These are phyloP conservation scores for Solanum piurae DNA, from an alignment of 257 asterid genomes.

Conservation along the genomic window DNA sequence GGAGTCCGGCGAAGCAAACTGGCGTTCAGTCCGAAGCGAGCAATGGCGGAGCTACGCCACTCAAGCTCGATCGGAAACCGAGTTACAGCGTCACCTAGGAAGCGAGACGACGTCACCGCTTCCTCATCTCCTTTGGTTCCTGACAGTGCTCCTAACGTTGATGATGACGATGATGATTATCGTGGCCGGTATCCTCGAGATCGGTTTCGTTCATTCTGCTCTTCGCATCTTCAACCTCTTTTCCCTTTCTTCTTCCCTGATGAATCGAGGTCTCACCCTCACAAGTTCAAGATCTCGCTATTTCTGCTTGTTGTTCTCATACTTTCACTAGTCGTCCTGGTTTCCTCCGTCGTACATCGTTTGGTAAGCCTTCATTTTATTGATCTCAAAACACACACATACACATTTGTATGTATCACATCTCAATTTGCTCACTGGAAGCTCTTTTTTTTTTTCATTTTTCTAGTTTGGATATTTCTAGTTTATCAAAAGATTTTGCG, in stretches of 20 bases:
- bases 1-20: conserved; percentile 26
- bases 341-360: conserved; percentile 50
- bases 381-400: not conserved
- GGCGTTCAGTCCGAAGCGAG: conserved; percentile 98
- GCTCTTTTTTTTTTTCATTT: not conserved
- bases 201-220: conserved; percentile 50
- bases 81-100: conserved; percentile 52
- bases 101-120: conserved; percentile 17
- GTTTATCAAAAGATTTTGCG: not conserved
- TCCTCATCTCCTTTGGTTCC: conserved; percentile 26
- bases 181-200: conserved; percentile 69
- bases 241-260: conserved; percentile 46
- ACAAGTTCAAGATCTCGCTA: conserved; percentile 54
- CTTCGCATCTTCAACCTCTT: conserved; percentile 22
- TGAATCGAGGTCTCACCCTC: conserved; percentile 48
- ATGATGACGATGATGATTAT: conserved; percentile 37
- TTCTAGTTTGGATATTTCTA: not conserved
- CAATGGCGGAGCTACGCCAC: conserved; percentile 99
- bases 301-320: conserved; percentile 29
- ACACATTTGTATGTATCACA: not conserved
- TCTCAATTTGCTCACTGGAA: not conserved
- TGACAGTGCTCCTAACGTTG: conserved; percentile 14
- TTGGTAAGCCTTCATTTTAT: conserved; percentile 39
- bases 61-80: conserved; percentile 82
- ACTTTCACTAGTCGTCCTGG: conserved; percentile 34